Percentiles rank a stretch among this genome's conserved stretches.
Evolutionary conservation across 148 eudicot species (phyloP).

Genomic region (Polygonum aviculare): DNA sequence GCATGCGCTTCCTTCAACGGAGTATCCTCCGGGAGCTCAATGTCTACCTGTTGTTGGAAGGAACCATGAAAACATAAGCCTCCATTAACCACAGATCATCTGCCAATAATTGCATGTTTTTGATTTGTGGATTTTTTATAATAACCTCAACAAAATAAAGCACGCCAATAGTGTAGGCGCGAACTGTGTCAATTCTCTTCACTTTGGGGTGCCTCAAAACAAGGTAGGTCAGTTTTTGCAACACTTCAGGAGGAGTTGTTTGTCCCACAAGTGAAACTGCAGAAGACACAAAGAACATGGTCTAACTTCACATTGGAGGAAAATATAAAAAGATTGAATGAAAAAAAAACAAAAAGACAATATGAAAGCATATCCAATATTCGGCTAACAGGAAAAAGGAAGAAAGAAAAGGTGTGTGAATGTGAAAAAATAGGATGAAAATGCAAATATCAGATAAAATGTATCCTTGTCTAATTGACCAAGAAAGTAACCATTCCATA

Average conservation of each 20-base stretch:
- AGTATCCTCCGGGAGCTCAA: constrained; percentile 79
- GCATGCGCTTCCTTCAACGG: constrained; percentile 80
- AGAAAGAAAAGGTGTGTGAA: not conserved
- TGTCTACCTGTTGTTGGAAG: constrained; percentile 57
- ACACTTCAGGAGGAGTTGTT: constrained; percentile 75
- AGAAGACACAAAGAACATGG: constrained; percentile 5
- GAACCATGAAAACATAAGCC: not conserved
- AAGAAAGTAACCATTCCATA: not conserved
- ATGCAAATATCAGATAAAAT: not conserved
- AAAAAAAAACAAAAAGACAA: not conserved
- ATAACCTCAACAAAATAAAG: constrained; percentile 87
- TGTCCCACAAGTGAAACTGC: constrained; percentile 90
- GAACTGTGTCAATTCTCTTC: constrained; percentile 87
- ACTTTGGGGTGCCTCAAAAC: constrained; percentile 72
- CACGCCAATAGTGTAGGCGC: constrained; percentile 90
- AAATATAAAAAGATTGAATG: not conserved
- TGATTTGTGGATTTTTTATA: not conserved
- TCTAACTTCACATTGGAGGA: not conserved
- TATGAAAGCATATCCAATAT: not conserved
- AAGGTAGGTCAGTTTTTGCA: constrained; percentile 84
- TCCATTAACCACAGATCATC: not conserved
- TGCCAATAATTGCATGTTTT: not conserved
- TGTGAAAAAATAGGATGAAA: not conserved
- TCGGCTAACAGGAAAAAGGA: not conserved
- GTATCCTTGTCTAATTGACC: not conserved